These are phyloP conservation scores for Setaria viridis DNA, from an alignment of 202 grass and related monocot genomes.

Conservation along the genomic window DNA sequence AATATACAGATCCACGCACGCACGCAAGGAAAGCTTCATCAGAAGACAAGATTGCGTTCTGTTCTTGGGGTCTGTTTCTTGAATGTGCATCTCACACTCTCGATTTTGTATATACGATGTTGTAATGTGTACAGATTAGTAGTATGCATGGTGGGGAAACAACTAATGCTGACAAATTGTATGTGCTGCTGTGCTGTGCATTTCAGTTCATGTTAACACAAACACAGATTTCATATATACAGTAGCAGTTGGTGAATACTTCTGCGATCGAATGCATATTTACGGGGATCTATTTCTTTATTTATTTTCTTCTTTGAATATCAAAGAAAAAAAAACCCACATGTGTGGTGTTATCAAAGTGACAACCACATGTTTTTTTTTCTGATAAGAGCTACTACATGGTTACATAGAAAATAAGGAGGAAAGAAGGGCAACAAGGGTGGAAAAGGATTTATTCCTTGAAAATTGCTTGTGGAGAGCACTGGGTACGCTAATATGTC, in stretches of 20 bases:
- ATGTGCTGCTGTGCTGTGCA: neutral
- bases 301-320: neutral
- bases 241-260: neutral
- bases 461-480: neutral
- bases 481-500: too few relatives aligned
- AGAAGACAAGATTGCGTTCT: neutral
- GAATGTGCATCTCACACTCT: constrained; percentile 6
- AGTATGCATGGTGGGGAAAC: constrained; percentile 22
- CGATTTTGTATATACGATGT: constrained; percentile 42
- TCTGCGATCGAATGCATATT: neutral
- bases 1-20: neutral
- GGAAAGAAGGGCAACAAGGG: too few relatives aligned
- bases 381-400: too few relatives aligned
- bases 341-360: too few relatives aligned
- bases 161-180: constrained; percentile 35
- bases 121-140: constrained; percentile 45
- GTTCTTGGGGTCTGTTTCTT: neutral
- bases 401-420: too few relatives aligned
- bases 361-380: too few relatives aligned
- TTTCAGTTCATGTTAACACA: constrained; percentile 45
- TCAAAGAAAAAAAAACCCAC: neutral
- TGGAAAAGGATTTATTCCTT: neutral
- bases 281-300: neutral
- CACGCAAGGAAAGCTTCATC: neutral
- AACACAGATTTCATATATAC: constrained; percentile 21